These are phyloP conservation scores for Leccinum cinnamomeum DNA, from an alignment of 1,284 basidiomycete genomes.

Conservation along the genomic window DNA sequence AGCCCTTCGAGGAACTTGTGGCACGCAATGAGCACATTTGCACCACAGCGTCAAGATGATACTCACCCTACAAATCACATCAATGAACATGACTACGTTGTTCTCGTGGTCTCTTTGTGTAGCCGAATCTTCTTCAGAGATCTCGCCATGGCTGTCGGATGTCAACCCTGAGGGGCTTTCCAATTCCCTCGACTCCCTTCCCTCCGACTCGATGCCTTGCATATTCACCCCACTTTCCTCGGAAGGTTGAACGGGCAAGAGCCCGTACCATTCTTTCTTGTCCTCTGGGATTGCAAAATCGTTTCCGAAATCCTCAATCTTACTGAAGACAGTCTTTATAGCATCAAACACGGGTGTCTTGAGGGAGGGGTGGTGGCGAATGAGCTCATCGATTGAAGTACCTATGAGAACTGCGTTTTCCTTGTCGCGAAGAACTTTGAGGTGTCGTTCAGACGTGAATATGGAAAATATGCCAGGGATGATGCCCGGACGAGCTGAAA, in stretches of 20 bases:
- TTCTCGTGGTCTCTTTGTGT: constrained; percentile 65
- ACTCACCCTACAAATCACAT: constrained; percentile 70
- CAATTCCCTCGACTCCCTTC: constrained; percentile 15
- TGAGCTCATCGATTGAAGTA: constrained; percentile 88
- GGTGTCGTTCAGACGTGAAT: too few relatives aligned
- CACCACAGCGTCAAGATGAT: background rate
- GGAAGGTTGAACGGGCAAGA: constrained; percentile 42
- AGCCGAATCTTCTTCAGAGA: constrained; percentile 40
- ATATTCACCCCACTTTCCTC: constrained; percentile 48
- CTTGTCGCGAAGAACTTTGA: too few relatives aligned
- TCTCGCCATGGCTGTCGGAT: constrained; percentile 30
- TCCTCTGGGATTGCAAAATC: constrained; percentile 56
- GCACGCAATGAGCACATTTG: constrained; percentile 10
- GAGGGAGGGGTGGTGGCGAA: constrained; percentile 74
- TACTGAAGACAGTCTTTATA: constrained; percentile 66
- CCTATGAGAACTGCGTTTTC: too few relatives aligned
- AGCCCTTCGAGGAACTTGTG: constrained; percentile 87
- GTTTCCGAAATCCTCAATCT: constrained; percentile 73
- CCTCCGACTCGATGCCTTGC: constrained; percentile 46
- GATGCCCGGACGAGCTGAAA: too few relatives aligned
- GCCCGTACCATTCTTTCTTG: constrained; percentile 64
- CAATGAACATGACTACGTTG: constrained; percentile 71
- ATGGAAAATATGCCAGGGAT: too few relatives aligned
- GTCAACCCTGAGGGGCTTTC: constrained; percentile 28
- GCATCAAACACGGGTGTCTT: constrained; percentile 66